Percentiles rank a stretch among this genome's conserved stretches.
Evolutionary conservation across 176 grass and related monocot species (phyloP).

Genomic region (Olyra latifolia): DNA sequence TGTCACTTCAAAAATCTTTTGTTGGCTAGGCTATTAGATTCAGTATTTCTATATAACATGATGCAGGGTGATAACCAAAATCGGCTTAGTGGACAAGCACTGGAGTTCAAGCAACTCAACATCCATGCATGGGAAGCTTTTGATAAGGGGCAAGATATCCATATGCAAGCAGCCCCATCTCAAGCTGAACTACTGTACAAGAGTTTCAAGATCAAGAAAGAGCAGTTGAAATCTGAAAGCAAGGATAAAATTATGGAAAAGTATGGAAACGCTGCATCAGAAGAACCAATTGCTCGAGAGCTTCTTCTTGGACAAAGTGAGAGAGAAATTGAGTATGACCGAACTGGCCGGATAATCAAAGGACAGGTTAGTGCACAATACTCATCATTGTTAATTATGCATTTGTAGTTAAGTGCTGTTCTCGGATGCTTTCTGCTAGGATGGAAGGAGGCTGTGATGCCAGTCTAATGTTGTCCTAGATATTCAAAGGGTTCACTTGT

Average conservation of each 20-base stretch:
- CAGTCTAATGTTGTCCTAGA: not conserved
- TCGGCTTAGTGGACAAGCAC: constrained; percentile 84
- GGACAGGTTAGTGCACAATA: constrained; percentile 58
- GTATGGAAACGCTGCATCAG: constrained; percentile 89
- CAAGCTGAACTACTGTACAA: constrained; percentile 88
- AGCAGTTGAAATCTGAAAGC: constrained; percentile 71
- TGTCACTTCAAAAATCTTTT: not conserved
- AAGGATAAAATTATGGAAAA: constrained; percentile 96
- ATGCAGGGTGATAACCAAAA: constrained; percentile 97
- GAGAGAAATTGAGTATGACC: constrained; percentile 89
- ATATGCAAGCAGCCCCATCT: constrained; percentile 95
- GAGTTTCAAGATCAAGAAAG: constrained; percentile 83
- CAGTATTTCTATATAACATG: constrained; percentile 11
- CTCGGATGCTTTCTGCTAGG: not conserved
- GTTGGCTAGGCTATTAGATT: not conserved
- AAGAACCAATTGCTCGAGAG: constrained; percentile 73
- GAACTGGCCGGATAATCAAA: constrained; percentile 87
- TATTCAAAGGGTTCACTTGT: not conserved
- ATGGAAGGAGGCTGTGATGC: not conserved
- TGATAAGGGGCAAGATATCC: constrained; percentile 94
- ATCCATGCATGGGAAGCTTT: constrained; percentile 91
- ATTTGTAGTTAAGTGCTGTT: not conserved
- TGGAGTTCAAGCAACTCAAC: constrained; percentile 91
- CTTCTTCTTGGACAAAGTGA: constrained; percentile 97
- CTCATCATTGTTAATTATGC: not conserved